phyloP scores from a whole-genome alignment of 2,329 filamentous ascomycete genomes.

The Colletotrichum tanaceti region DNA sequence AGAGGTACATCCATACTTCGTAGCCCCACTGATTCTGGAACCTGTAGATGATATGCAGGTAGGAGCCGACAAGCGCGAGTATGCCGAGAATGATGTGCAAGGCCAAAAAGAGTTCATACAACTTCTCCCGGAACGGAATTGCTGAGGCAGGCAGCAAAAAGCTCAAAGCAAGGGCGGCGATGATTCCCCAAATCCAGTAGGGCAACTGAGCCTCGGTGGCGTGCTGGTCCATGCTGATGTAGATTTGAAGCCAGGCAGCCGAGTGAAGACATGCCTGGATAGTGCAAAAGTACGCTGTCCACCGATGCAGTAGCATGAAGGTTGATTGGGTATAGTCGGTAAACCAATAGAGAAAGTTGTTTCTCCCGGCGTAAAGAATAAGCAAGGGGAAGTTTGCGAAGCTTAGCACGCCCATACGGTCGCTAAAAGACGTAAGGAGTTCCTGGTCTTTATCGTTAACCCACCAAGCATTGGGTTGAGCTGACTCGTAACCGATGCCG shows the following conservation, averaged over 20 bases:
- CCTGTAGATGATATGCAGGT: slow-evolving; percentile 51
- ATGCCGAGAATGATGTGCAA: slow-evolving; percentile 54
- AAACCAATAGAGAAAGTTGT: slow-evolving; percentile 56
- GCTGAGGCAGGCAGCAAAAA: slow-evolving; percentile 47
- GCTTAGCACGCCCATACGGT: slow-evolving; percentile 51
- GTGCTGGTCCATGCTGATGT: slow-evolving; percentile 47
- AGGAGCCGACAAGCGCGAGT: slow-evolving; percentile 54
- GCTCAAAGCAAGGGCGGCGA: slow-evolving; percentile 51
- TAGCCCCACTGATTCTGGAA: slow-evolving; percentile 55
- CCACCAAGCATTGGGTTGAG: slow-evolving; percentile 44
- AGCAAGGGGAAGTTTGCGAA: slow-evolving; percentile 50
- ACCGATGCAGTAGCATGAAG: slow-evolving; percentile 58
- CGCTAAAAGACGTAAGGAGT: slow-evolving; percentile 46
- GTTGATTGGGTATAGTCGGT: slow-evolving; percentile 59
- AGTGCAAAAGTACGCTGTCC: slow-evolving; percentile 54
- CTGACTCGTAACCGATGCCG: slow-evolving; percentile 43
- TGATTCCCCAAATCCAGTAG: slow-evolving; percentile 57
- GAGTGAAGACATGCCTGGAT: slow-evolving; percentile 57
- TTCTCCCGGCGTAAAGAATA: slow-evolving; percentile 54
- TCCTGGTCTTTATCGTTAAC: slow-evolving; percentile 34
- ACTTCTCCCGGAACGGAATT: slow-evolving; percentile 48
- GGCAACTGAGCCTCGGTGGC: slow-evolving; percentile 43
- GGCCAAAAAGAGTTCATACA: slow-evolving; percentile 57
- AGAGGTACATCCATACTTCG: slow-evolving; percentile 55
- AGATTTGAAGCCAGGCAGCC: slow-evolving; percentile 48